Base-by-base conservation (phyloP, 305 asterid species). In the Fraxinus floribunda region DNA sequence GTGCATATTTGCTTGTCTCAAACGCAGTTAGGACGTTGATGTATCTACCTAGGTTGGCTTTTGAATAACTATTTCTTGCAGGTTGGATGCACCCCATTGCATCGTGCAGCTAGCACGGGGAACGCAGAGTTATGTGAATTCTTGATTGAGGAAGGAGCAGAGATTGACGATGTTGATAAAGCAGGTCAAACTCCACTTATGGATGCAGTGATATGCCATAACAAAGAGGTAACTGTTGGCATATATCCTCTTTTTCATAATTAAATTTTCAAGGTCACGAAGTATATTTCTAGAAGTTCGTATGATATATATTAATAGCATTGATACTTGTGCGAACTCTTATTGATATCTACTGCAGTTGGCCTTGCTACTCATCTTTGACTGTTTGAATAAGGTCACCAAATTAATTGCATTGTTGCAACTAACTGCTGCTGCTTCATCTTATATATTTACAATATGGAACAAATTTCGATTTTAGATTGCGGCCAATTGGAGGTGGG, bases 21-120 rank as follows among this genome's bases (percentile, higher is more conserved):
- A 80, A 66, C 76, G 41, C 26, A 18, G 16, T 78, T 36, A 44
- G 35, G 46, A 80, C 70, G n/a, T 55, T 77, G 75, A 29, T 60
- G 76, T 81, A 68, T 80, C 8, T 83, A 66, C 36, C 64, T 38
- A 41, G 82, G 79, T 39, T 78, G 70, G 34, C 83, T 76, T 15
- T 68, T 81, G 75, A 76, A 84, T 26, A 35, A 49, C 78, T 36
- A 34, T 38, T 78, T 76, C 78, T 5, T 89, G 85, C 84, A 95
- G 98, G 91, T 94, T 11, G 99, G 99, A 70, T 93, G 96, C 89
- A 92, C 97, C 77, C 97, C 99, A 38, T 89, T 95, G 93, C 98
- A 95, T 79, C 98, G 99, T 75, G 98, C 99, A 86, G 98, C 99
- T 74, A 94, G 98, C 89, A 90, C 93, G 1, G 99, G 98, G 80